These are phyloP conservation scores for Trichocomaceae sp. DNA, from an alignment of 2,329 filamentous ascomycete genomes.

Conservation along the genomic window DNA sequence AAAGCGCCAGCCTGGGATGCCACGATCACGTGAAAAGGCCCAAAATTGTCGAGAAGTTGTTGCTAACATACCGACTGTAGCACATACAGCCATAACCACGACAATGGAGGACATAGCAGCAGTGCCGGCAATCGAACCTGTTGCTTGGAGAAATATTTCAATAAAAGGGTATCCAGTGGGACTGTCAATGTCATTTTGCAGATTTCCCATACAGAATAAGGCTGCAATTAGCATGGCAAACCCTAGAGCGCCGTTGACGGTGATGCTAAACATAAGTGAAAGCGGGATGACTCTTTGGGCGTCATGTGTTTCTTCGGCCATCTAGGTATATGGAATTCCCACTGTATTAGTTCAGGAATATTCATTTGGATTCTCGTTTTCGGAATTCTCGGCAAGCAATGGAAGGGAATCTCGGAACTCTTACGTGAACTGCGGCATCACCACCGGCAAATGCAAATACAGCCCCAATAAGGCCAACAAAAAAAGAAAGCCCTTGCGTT, in stretches of 20 bases:
- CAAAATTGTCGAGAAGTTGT: conserved; percentile 27
- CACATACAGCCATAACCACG: conserved; percentile 26
- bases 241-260: conserved; percentile 31
- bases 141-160: conserved; percentile 41
- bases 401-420: conserved; percentile 3
- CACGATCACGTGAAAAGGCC: conserved; percentile 33
- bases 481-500: conserved; percentile 20
- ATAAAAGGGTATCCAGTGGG: conserved; percentile 34
- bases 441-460: conserved; percentile 22
- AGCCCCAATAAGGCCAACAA: conserved; percentile 20
- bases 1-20: conserved; percentile 26
- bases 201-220: conserved; percentile 31
- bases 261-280: conserved; percentile 29
- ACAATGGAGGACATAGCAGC: conserved; percentile 26
- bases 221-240: conserved; percentile 32
- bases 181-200: conserved; percentile 25
- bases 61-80: conserved; percentile 27
- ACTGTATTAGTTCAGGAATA: conserved; percentile 11
- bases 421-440: conserved; percentile 22
- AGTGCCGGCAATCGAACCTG: conserved; percentile 31
- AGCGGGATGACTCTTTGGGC: conserved; percentile 30
- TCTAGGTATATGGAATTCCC: conserved; percentile 16
- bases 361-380: neutral
- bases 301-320: conserved; percentile 37
- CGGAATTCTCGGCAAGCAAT: neutral